phyloP scores from a whole-genome alignment of 371 early-diverging fungal species.

The Amoeboaphelidium occidentale region DNA sequence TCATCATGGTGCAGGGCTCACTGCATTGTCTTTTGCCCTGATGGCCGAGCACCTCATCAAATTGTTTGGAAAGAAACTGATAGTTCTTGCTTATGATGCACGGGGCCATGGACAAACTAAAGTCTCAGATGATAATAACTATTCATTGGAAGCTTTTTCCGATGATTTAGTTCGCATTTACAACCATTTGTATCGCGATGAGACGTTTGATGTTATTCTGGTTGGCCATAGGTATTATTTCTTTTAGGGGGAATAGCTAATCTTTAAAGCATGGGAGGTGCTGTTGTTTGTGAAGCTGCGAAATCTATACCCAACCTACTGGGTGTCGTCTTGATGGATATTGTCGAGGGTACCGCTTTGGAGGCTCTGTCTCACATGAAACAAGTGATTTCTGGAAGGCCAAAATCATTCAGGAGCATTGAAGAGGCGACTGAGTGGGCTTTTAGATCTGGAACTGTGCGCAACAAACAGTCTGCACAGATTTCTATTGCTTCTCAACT shows the following conservation, averaged over 20 bases:
- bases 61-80: too few species aligned
- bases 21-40: conserved; percentile 48
- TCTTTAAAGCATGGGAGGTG: not conserved
- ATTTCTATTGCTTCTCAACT: conserved; percentile 54
- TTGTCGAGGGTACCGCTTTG: conserved; percentile 63
- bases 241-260: not conserved
- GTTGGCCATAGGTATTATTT: conserved; percentile 46
- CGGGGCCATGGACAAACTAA: conserved; percentile 52
- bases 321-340: conserved; percentile 58
- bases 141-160: not conserved
- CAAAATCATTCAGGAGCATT: conserved; percentile 24
- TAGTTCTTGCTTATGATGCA: conserved; percentile 39
- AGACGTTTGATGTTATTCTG: conserved; percentile 38
- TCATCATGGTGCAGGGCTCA: conserved; percentile 75
- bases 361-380: conserved; percentile 44
- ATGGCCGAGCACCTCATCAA: conserved; percentile 15
- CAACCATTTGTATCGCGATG: conserved; percentile 23
- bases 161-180: conserved; percentile 13
- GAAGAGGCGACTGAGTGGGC: conserved; percentile 45
- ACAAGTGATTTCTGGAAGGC: conserved; percentile 27
- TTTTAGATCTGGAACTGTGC: conserved; percentile 17
- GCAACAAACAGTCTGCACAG: conserved; percentile 37
- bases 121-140: too few species aligned
- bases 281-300: conserved; percentile 8
- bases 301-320: conserved; percentile 26